A percentile compares a stretch with the other conserved stretches of the same genome.
Evolutionary conservation across 306 rosid genomes (phyloP).

Genomic region (Castanea mollissima): DNA sequence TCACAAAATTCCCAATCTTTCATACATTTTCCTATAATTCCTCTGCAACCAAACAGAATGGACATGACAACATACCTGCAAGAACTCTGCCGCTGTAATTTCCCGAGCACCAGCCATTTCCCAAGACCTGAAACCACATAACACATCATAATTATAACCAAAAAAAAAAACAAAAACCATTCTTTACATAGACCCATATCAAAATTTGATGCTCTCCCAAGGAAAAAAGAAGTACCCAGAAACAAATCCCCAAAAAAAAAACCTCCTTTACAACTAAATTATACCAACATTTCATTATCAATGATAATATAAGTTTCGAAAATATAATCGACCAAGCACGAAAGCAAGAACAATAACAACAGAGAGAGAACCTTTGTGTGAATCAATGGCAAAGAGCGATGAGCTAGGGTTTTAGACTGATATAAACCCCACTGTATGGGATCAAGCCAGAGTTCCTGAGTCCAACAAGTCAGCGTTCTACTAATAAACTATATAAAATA

Average conservation of each 20-base stretch:
- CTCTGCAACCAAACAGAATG: background rate
- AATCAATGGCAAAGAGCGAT: background rate
- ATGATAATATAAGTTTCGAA: background rate
- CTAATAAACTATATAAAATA: no score
- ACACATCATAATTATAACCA: background rate
- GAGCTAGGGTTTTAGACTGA: background rate
- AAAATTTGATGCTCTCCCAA: background rate
- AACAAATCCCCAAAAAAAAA: background rate
- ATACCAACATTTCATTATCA: background rate
- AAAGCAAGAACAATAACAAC: background rate
- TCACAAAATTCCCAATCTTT: background rate
- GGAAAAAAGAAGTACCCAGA: background rate
- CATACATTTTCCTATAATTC: background rate
- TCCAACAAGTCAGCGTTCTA: no score
- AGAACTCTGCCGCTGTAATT: slow-evolving; percentile 51
- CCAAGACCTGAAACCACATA: slow-evolving; percentile 8
- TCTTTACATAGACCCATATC: background rate
- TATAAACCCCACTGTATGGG: background rate
- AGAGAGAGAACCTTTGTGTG: background rate
- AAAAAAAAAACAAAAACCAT: background rate
- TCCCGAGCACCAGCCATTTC: slow-evolving; percentile 49
- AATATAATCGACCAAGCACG: background rate
- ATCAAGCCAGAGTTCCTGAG: no score
- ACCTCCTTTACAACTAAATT: background rate
- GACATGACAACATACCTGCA: slow-evolving; percentile 36